Evolutionary conservation across 2,329 filamentous ascomycete genomes (phyloP).

Genomic region (Fonsecaea pugnacius): DNA sequence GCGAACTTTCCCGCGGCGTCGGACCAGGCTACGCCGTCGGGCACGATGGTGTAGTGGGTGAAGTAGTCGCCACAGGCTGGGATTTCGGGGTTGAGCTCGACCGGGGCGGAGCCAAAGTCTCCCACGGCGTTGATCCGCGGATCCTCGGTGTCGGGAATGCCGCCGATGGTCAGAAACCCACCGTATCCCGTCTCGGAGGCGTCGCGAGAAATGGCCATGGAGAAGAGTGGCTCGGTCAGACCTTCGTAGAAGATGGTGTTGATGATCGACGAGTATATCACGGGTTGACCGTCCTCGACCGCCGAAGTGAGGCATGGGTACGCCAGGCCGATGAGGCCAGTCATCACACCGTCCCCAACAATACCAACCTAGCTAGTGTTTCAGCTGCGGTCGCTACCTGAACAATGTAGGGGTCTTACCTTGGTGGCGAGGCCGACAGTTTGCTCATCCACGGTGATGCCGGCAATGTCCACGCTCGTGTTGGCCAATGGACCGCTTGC

Average conservation of each 20-base stretch:
- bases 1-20: neutral
- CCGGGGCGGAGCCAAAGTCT: constrained; percentile 1
- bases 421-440: neutral
- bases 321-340: constrained; percentile 2
- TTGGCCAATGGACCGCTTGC: neutral
- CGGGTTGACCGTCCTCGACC: neutral
- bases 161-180: constrained; percentile 51
- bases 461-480: neutral
- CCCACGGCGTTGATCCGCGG: constrained; percentile 10
- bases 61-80: neutral
- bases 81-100: neutral
- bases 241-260: constrained; percentile 27
- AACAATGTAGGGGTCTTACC: neutral
- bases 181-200: constrained; percentile 51
- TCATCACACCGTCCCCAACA: neutral
- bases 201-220: constrained; percentile 45
- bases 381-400: neutral
- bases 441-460: neutral
- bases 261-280: constrained; percentile 2
- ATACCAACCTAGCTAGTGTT: neutral
- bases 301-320: neutral
- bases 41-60: neutral
- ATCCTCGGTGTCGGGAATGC: constrained; percentile 43
- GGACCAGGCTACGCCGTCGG: neutral
- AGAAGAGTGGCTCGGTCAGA: constrained; percentile 38